Conservation (phyloP, 352 stramenopile species). For the Pythium utonaiense region DNA sequence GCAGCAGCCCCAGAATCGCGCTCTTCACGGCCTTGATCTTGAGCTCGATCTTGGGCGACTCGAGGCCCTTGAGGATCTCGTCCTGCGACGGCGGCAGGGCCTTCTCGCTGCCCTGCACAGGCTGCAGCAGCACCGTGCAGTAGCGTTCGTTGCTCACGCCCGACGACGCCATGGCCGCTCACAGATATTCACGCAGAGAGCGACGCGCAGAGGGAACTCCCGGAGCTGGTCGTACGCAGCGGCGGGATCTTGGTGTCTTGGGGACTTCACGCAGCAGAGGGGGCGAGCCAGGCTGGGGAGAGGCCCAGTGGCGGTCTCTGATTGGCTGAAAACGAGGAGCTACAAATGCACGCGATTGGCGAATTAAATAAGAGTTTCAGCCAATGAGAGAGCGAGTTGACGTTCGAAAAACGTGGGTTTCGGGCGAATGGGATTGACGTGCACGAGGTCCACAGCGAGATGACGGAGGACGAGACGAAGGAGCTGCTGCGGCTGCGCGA, state of each 20-base stretch:
- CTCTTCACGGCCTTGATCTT: conserved; percentile 98
- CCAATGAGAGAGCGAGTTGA: neutral
- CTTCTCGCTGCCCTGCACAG: conserved; percentile 51
- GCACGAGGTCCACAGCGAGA: neutral
- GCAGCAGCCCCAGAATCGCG: conserved; percentile 97
- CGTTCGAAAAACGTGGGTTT: neutral
- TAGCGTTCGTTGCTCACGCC: conserved; percentile 86
- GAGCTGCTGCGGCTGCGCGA: conserved; percentile 60
- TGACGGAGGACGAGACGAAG: conserved; percentile 48
- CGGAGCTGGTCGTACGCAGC: neutral
- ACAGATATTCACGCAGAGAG: neutral
- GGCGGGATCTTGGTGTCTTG: neutral
- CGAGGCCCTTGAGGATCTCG: conserved; percentile 97
- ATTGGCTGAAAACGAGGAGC: conserved; percentile 10
- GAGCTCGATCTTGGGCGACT: conserved; percentile 93
- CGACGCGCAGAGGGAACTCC: neutral
- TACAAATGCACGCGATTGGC: conserved; percentile 2
- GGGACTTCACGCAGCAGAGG: conserved; percentile 1
- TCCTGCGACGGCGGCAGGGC: conserved; percentile 81
- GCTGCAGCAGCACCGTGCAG: conserved; percentile 80
- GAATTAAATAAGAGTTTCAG: neutral
- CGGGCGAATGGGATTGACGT: neutral
- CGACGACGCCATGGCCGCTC: conserved; percentile 21
- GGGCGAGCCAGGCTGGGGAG: neutral
- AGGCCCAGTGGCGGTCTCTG: conserved; percentile 6